Evolutionary conservation across 148 eudicot species (phyloP), one percentile per base, ranked within the genome.

Genomic region (Gaultheria prostrata): DNA sequence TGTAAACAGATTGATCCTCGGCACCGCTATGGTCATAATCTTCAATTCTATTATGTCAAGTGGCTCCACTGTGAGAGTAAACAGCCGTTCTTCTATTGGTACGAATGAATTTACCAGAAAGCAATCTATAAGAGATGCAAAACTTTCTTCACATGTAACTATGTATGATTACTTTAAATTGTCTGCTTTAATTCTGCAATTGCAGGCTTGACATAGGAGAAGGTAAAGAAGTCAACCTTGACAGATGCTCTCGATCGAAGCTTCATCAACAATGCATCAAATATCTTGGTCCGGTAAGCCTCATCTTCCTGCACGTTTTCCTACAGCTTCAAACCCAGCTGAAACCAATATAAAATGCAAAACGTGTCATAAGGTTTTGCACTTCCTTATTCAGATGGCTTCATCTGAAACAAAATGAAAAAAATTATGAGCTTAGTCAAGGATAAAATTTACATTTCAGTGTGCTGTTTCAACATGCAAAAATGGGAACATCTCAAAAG

Each of bases 11-110:
- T 95, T 89, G 98, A 95, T 87, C 97, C 97, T 67, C 90, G 98
- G 21, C 98, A 95, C 86, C 93, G 98, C 53, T 95, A 95, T 86
- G 98, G 98, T 63, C 98, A 95, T 73, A 95, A 95, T 87, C 89
- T 95, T 73, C 98, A 95, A 28, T 93, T 90, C 80, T 95, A 93
- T 85, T 95, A 95, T 59, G 87, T 67, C 65, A 89, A 88, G 53
- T 95, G 98, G 98, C 95, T 95, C 82, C 93, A 90, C 11, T 90
- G 95, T 78, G 87, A 92, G 70, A 93, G 98, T 71, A 89, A 75
- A 83, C 95, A 95, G 59, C 98, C 98, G 5, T 95, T 95, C 87
- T 95, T 93, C 80, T 93, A 93, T 83, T 93, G 95, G 95, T 92
- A 90, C 72, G 82, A 59, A 17, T 45, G 53, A 73, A 35, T 63